phyloP scores from a whole-genome alignment of 352 stramenopile species.

The Globisporangium middletonii region DNA sequence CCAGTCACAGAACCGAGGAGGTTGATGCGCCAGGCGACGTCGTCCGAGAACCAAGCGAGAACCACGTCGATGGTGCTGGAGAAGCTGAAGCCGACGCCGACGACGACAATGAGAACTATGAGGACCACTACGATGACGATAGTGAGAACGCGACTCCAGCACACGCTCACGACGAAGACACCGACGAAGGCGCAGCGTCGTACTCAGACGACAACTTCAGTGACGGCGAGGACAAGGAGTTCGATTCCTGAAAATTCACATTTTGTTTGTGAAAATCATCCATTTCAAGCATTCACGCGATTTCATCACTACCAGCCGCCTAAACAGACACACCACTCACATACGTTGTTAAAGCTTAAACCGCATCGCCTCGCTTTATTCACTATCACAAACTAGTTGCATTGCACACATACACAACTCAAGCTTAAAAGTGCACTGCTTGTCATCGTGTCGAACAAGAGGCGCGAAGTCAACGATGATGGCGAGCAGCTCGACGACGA shows the following conservation, averaged over 20 bases:
- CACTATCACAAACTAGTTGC: too few species aligned
- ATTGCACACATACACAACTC: too few species aligned
- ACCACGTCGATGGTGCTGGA: background rate
- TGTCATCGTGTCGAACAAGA: too few species aligned
- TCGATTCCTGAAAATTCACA: background rate
- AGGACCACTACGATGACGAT: conserved; percentile 17
- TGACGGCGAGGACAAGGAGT: conserved; percentile 6
- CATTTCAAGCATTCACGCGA: background rate
- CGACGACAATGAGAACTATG: conserved; percentile 33
- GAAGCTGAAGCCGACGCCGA: conserved; percentile 14
- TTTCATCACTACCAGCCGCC: too few species aligned
- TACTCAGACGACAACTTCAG: conserved; percentile 40
- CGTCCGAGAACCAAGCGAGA: background rate
- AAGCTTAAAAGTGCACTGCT: too few species aligned
- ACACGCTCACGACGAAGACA: background rate
- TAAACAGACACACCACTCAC: too few species aligned
- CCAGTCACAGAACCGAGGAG: background rate
- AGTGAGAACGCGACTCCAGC: conserved; percentile 8
- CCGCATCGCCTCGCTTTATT: too few species aligned
- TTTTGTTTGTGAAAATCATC: background rate
- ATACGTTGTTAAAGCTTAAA: too few species aligned
- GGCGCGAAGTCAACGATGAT: too few species aligned
- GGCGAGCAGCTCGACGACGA: too few species aligned
- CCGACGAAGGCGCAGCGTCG: conserved; percentile 8
- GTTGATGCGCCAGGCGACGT: background rate